Evolutionary conservation across 2,329 filamentous ascomycete genomes (phyloP).

Genomic region (Neopestalotiopsis sp.): DNA sequence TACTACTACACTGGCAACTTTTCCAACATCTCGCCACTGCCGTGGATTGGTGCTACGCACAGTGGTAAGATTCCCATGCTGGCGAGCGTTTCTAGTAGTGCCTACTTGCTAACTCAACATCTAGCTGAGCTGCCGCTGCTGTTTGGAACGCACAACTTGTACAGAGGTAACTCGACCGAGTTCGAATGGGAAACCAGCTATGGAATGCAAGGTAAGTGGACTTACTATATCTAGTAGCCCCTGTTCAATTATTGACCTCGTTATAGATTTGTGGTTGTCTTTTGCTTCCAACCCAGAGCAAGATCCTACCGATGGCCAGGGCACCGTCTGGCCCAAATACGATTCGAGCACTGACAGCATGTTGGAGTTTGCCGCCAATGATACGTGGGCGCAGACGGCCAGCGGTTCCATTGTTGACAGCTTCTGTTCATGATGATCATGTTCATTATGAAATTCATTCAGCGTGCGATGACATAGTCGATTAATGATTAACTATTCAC

Average conservation of each 20-base stretch:
- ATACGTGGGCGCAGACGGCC: conserved; percentile 2
- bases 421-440: background rate
- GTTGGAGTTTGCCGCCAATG: conserved; percentile 14
- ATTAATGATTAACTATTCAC: background rate
- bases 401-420: conserved; percentile 4
- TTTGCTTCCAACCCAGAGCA: background rate
- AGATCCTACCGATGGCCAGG: conserved; percentile 7
- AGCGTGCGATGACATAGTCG: background rate
- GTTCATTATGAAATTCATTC: background rate
- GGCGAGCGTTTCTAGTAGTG: background rate
- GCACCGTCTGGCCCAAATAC: conserved; percentile 14
- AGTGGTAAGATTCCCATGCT: conserved; percentile 26
- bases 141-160: conserved; percentile 37
- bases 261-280: conserved; percentile 10
- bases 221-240: background rate
- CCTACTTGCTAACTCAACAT: conserved; percentile 17
- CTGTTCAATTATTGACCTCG: background rate
- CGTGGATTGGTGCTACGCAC: conserved; percentile 38
- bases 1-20: conserved; percentile 44
- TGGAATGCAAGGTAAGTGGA: conserved; percentile 33
- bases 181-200: conserved; percentile 36
- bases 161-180: conserved; percentile 34
- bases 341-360: background rate
- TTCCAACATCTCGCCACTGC: conserved; percentile 37
- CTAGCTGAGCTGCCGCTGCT: conserved; percentile 36